phyloP scores from a whole-genome alignment of 495 filamentous ascomycete species.

The Thermothielavioides terrestris region DNA sequence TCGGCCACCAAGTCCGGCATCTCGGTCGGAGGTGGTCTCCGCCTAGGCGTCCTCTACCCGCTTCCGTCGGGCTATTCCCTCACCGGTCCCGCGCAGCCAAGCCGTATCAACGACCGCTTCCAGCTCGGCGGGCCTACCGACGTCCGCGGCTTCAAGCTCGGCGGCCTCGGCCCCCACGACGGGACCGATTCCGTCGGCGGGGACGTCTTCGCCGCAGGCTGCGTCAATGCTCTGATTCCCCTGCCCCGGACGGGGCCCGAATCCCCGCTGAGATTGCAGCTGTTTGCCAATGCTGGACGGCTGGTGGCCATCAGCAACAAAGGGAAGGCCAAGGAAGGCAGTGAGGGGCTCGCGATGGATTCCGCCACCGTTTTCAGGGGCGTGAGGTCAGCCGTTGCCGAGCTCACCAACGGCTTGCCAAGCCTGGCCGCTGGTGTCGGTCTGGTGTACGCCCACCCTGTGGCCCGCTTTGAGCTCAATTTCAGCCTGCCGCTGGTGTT shows the following conservation, averaged over 20 bases:
- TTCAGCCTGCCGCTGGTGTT: conserved; percentile 80
- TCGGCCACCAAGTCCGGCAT: conserved; percentile 62
- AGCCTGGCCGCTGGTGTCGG: conserved; percentile 83
- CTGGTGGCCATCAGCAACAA: conserved; percentile 64
- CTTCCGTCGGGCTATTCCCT: conserved; percentile 50
- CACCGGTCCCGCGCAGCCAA: conserved; percentile 46
- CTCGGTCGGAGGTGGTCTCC: conserved; percentile 41
- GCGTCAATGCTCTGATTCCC: conserved; percentile 74
- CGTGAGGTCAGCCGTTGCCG: conserved; percentile 47
- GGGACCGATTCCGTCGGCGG: conserved; percentile 78
- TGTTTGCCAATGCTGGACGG: conserved; percentile 85
- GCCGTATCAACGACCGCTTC: conserved; percentile 89
- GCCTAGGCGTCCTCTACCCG: conserved; percentile 50
- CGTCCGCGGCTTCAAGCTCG: conserved; percentile 85
- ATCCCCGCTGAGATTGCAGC: conserved; percentile 77
- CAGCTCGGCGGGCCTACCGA: conserved; percentile 89
- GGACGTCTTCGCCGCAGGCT: conserved; percentile 81
- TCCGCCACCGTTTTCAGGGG: conserved; percentile 41
- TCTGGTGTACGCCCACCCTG: conserved; percentile 85
- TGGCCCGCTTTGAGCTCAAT: conserved; percentile 90
- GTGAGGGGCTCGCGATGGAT: conserved; percentile 23
- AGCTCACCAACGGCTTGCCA: conserved; percentile 66
- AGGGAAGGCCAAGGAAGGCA: conserved; percentile 33
- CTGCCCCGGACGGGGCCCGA: conserved; percentile 69
- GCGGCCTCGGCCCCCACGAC: conserved; percentile 81